phyloP scores from a whole-genome alignment of 2,329 filamentous ascomycete species.

The Fusarium citri region DNA sequence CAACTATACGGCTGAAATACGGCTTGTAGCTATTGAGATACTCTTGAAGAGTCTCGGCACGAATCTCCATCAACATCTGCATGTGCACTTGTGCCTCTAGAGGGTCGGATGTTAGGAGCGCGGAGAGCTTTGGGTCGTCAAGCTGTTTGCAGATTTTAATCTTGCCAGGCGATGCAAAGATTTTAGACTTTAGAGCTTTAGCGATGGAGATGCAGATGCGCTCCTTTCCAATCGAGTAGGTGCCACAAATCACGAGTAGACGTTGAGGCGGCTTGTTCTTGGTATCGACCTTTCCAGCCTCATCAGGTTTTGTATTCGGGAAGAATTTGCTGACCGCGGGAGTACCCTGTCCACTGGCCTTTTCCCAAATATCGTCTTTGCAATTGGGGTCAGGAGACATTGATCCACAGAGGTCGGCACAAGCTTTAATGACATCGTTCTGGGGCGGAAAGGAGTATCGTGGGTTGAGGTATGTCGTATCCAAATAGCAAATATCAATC shows the following conservation, averaged over 20 bases:
- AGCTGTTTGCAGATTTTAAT: constrained; percentile 86
- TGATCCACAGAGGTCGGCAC: constrained; percentile 86
- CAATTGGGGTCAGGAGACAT: constrained; percentile 73
- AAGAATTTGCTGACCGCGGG: constrained; percentile 66
- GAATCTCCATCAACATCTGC: constrained; percentile 95
- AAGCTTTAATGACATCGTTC: constrained; percentile 86
- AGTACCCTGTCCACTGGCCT: constrained; percentile 56
- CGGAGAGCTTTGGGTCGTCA: constrained; percentile 83
- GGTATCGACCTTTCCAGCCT: constrained; percentile 47
- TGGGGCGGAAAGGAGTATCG: constrained; percentile 95
- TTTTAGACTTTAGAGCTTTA: constrained; percentile 84
- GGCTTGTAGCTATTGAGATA: constrained; percentile 85
- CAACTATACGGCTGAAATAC: constrained; percentile 87
- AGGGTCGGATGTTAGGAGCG: constrained; percentile 82
- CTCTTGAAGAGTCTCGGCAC: constrained; percentile 88
- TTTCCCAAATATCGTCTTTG: constrained; percentile 61
- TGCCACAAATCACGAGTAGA: constrained; percentile 91
- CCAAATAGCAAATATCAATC: constrained; percentile 95
- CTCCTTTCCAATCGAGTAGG: constrained; percentile 98
- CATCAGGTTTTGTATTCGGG: constrained; percentile 50
- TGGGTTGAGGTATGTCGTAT: constrained; percentile 96
- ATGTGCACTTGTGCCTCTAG: constrained; percentile 94
- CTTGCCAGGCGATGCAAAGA: constrained; percentile 87
- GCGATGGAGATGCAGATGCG: constrained; percentile 94
- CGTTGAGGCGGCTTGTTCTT: constrained; percentile 60